Base-by-base conservation (phyloP, 2,329 filamentous ascomycete species). In the Pestalotiopsis sp. region DNA sequence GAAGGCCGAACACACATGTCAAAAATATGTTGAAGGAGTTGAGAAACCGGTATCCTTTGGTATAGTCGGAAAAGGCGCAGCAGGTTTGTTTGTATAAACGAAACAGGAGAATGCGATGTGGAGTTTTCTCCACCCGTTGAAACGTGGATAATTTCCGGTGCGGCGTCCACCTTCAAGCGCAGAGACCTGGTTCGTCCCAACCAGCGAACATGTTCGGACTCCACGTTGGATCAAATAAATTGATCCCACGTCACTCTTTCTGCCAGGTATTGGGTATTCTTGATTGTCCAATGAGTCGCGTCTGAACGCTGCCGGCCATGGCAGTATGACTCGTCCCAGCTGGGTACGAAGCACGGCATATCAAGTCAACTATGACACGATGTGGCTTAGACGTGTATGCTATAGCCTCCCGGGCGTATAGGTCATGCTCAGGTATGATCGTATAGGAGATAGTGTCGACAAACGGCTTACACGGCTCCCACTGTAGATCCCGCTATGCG, bases 81-180 rank as follows among this genome's bases (percentile, higher is more conserved):
- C 59, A 36, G 31, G 27, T 27, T n/a, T 39, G 59, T 62, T 62
- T 62, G 61, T 64, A 64, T 45, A 64, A 64, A 64, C 61, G 61
- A 64, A 64, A 64, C 61, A 64, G 61, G 61, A 49, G 38, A 45
- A 52, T 49, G n/a, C 61, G 20, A n/a, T 49, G 38, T 45, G 36
- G 61, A 39, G 20, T 62, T 62, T 14, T 31, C 61, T 39, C n/a
- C 38, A 45, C 39, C 17, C 39, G 38, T 25, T 64, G 61, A 64
- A 64, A 64, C 61, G 49, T 20, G 20, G 38, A 52, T 64, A 64
- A 64, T 64, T 49, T 64, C 61, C 61, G 61, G 39, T 25, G 25
- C 57, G 57, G 57, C 57, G 27, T 20, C 23, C 25, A 59, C 57
- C 23, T 36, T 36, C 23, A 59, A 59, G 31, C 59, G 25, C 13